Evolutionary conservation across 2,329 filamentous ascomycete species (phyloP), one percentile per base, ranked within the genome.

Genomic region (Thelonectria discophora): DNA sequence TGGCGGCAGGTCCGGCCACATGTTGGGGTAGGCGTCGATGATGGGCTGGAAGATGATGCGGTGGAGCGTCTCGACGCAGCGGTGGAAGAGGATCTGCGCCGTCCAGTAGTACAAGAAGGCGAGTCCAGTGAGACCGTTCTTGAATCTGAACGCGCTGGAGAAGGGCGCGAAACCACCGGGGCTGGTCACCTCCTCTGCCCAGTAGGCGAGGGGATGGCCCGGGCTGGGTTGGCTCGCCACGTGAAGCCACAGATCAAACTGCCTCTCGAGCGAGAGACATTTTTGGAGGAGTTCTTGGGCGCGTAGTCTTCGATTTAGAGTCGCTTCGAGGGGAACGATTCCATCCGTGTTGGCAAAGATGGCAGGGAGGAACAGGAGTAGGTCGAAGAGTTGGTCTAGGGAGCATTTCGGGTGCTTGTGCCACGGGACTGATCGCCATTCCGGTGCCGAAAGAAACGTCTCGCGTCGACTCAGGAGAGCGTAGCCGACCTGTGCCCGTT

Each of bases 61-160:
- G 59, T 85, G 77, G 15, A 87, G 72, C 15, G 69, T 67, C 60
- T 80, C 79, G 42, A 86, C 78, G 65, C 79, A 82, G 10, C 78
- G 80, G 63, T 82, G 80, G 48, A 87, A 79, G 12, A 81, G 65
- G 27, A 86, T 75, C 47, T 84, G 79, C 1, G 79, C 72, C 62
- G 82, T 79, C 84, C 84, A 87, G 71, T 85, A 86, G 68, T 84
- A 82, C 12, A 85, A 71, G 63, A 86, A 80, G 47, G 78, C 77
- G 32, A 85, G 65, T 0, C 84, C 81, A 0, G 80, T 77, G 12
- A 76, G 66, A 17, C 76, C 69, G 65, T 82, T 78, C 27, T 74
- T 75, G 69, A 86, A 86, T 11, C 73, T 75, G 62, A 81, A 81
- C 2, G 75, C 71, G 43, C 80, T 79, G 12, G 76, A 69, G 64